These are phyloP conservation scores for Cercospora citrullina DNA, from an alignment of 2,329 filamentous ascomycete genomes.

Conservation along the genomic window DNA sequence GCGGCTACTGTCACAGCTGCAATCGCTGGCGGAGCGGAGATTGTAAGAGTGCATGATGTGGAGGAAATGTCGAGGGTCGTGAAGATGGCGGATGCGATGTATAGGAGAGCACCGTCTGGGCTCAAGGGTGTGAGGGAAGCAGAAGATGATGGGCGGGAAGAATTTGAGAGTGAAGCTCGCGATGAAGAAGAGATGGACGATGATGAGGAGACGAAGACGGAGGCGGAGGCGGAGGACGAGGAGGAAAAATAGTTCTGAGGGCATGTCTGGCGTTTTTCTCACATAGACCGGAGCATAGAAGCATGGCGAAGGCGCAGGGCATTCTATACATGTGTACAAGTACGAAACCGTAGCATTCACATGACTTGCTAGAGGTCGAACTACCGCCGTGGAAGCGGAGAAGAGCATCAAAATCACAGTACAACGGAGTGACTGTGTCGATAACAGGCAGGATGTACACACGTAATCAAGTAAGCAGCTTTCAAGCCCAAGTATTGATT, in stretches of 20 bases:
- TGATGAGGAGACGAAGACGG: not conserved
- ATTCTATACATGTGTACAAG: not conserved
- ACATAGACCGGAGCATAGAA: not conserved
- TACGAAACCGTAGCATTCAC: not conserved
- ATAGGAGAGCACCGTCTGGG: conserved; percentile 16
- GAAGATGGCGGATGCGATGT: conserved; percentile 87
- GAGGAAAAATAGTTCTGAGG: not conserved
- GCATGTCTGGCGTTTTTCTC: not conserved
- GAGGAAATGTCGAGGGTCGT: conserved; percentile 80
- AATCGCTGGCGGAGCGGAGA: conserved; percentile 82
- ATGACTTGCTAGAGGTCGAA: not conserved
- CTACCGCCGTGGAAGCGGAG: not conserved
- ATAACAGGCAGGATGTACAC: not conserved
- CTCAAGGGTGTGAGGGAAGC: not conserved
- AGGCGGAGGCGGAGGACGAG: not conserved
- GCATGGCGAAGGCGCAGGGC: not conserved
- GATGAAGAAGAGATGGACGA: not conserved
- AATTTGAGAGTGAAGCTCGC: not conserved
- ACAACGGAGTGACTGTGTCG: not conserved
- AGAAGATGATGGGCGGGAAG: not conserved
- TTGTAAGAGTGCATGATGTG: conserved; percentile 90
- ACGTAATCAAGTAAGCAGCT: not conserved
- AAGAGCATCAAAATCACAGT: not conserved
- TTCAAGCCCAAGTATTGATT: not conserved
- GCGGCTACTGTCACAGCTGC: conserved; percentile 84